Conservation (phyloP, 192 early-diverging fungal species). For the Entomortierella chlamydospora region DNA sequence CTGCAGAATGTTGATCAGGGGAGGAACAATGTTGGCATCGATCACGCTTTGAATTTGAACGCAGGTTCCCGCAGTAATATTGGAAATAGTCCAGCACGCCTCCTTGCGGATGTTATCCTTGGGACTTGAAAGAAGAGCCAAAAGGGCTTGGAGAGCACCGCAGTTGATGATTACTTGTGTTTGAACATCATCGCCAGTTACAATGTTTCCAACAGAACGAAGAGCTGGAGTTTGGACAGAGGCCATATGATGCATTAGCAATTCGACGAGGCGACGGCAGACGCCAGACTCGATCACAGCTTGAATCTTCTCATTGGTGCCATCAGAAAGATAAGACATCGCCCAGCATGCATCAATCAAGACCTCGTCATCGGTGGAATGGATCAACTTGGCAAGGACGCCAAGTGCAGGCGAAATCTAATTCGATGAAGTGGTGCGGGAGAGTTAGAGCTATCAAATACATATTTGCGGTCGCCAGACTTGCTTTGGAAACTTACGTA, state of each 20-base stretch:
- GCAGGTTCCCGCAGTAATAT: constrained; percentile 98
- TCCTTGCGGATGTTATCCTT: constrained; percentile 99
- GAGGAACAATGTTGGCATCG: constrained; percentile 94
- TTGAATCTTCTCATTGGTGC: constrained; percentile 97
- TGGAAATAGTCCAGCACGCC: constrained; percentile 99
- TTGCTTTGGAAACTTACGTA: constrained; percentile 57
- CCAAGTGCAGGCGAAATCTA: constrained; percentile 91
- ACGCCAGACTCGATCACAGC: constrained; percentile 97
- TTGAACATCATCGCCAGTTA: constrained; percentile 97
- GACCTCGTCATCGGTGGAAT: constrained; percentile 93
- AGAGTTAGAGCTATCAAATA: not conserved
- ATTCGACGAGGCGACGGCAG: constrained; percentile 92
- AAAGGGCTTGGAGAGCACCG: constrained; percentile 85
- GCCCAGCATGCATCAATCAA: constrained; percentile 99
- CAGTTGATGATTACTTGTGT: constrained; percentile 96
- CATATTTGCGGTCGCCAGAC: not conserved
- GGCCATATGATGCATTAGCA: constrained; percentile 88
- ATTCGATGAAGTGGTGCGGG: not conserved
- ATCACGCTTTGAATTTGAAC: constrained; percentile 96
- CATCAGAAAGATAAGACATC: constrained; percentile 99
- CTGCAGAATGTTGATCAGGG: constrained; percentile 86
- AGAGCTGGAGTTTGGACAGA: constrained; percentile 97
- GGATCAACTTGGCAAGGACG: constrained; percentile 90
- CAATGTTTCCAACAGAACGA: constrained; percentile 98
- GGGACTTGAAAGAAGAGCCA: constrained; percentile 83